Evolutionary conservation across 208 protist genomes (phyloP).

Genomic region (Trypanosoma scelopori): DNA sequence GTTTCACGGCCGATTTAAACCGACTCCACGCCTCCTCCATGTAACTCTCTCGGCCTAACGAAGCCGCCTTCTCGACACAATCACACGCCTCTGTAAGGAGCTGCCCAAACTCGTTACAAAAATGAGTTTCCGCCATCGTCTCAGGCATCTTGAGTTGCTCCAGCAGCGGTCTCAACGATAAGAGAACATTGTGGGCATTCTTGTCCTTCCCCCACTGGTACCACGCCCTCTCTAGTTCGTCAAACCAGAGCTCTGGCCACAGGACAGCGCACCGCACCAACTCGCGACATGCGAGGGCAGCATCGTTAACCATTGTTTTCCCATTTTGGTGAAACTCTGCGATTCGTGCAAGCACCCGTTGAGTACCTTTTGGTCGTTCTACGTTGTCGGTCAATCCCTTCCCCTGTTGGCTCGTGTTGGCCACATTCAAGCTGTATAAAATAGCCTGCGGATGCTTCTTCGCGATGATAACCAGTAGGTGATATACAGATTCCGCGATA

Average conservation of each 20-base stretch:
- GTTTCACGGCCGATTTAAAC: constrained; percentile 96
- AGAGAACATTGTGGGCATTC: constrained; percentile 92
- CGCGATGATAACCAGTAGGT: constrained; percentile 94
- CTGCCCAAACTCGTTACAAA: constrained; percentile 85
- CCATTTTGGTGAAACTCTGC: constrained; percentile 84
- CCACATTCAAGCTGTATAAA: constrained; percentile 99
- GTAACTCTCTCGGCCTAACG: constrained; percentile 72
- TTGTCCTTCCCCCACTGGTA: constrained; percentile 95
- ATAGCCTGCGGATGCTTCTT: constrained; percentile 98
- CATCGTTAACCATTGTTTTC: constrained; percentile 92
- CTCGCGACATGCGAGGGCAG: constrained; percentile 95
- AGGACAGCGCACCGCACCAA: constrained; percentile 98
- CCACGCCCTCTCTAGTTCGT: constrained; percentile 96
- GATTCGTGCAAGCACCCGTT: constrained; percentile 79
- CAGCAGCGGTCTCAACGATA: constrained; percentile 94
- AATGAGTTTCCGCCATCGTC: constrained; percentile 96
- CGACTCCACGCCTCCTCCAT: constrained; percentile 96
- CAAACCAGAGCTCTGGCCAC: constrained; percentile 95
- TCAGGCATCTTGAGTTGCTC: constrained; percentile 88
- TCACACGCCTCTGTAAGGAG: constrained; percentile 58
- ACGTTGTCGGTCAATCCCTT: constrained; percentile 38
- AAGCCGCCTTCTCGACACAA: constrained; percentile 83
- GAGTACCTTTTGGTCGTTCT: constrained; percentile 65
- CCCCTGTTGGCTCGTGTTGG: constrained; percentile 71
- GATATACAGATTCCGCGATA: constrained; percentile 92